Base-by-base conservation (phyloP, 106 monocot genomes). In the Apostasia shenzhenica region DNA sequence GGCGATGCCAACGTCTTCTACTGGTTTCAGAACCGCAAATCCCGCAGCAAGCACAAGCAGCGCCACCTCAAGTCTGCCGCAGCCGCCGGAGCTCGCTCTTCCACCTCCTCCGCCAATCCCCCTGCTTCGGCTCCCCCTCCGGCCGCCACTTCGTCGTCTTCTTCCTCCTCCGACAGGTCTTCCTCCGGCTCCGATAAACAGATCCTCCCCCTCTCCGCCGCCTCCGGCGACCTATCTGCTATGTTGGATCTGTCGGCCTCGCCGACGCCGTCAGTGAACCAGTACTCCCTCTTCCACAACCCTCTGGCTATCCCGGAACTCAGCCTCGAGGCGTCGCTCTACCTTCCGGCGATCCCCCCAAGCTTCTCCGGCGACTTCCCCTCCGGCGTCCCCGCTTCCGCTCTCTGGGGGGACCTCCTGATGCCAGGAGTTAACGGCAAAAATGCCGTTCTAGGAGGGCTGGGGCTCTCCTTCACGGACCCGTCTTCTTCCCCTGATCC, bases 1-100 rank as follows among this genome's bases (percentile, higher is more conserved):
- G 95, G 92, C 66, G 95, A 95, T 67, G 95, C 95, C 77, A 95
- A 95, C 75, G 95, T 95, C 74, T 95, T 95, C 88, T 95, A 95
- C 78, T 95, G 95, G 95, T 95, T 91, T 61, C 90, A 91, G 69
- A 91, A 91, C 74, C 83, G 90, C 39, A 91, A 91, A 72, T 91
- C 90, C 38, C 75, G 90, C 12, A 91, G 83, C 81, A 91, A 91
- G 73, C 81, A 86, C 79, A 91, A 91, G 74, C 86, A 81, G 60
- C 83, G 90, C 74, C 80, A 81, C 51, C 81, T 79, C 69, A 83
- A 79, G 48, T 65, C 80, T 12, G 11, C 57, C 40, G 3, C 54
- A 13, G 14, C 66, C 4, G 10, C 68, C 8, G 3, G 45, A 46
- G n/a, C 57, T 8, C 38, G 55, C 4, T 1, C 64, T 41, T 4